phyloP scores from a whole-genome alignment of 1,284 basidiomycete genomes.

The Omphalotus olearius region DNA sequence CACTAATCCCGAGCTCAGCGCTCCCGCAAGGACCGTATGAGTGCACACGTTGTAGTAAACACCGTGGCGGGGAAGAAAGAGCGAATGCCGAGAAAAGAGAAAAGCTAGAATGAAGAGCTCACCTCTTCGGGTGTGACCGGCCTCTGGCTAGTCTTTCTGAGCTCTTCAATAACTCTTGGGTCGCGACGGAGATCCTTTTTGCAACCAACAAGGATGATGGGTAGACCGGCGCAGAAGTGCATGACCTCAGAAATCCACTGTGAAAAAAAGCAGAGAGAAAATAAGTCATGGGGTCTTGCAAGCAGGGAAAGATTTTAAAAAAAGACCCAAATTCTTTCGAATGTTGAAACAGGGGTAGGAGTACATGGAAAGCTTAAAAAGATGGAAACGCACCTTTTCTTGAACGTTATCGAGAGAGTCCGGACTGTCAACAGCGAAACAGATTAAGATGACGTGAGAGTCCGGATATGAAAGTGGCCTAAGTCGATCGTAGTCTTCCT shows the following conservation, averaged over 20 bases:
- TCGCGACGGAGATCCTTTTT: constrained; percentile 88
- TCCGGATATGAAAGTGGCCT: constrained; percentile 79
- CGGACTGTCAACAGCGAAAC: constrained; percentile 90
- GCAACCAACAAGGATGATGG: constrained; percentile 89
- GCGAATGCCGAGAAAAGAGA: not conserved
- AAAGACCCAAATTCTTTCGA: too few species aligned
- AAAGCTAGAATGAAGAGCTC: not conserved
- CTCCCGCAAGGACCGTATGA: not conserved
- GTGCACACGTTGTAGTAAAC: not conserved
- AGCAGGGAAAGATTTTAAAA: too few species aligned
- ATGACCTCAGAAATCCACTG: constrained; percentile 94
- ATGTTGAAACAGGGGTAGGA: not conserved
- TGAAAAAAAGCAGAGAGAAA: constrained; percentile 7
- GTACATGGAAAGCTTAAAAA: not conserved
- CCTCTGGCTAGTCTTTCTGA: constrained; percentile 77
- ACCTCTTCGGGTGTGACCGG: constrained; percentile 55
- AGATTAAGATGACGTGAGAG: constrained; percentile 91
- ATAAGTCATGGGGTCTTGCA: too few species aligned
- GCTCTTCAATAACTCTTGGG: constrained; percentile 74
- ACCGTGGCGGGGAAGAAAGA: not conserved
- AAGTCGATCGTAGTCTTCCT: constrained; percentile 89
- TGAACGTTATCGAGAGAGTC: constrained; percentile 94
- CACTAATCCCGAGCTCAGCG: not conserved
- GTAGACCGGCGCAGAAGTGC: constrained; percentile 87
- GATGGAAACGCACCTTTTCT: constrained; percentile 70